Evolutionary conservation across 495 filamentous ascomycete genomes (phyloP), one percentile per base, ranked within the genome.

Genomic region (Penicillium longicatenatum): DNA sequence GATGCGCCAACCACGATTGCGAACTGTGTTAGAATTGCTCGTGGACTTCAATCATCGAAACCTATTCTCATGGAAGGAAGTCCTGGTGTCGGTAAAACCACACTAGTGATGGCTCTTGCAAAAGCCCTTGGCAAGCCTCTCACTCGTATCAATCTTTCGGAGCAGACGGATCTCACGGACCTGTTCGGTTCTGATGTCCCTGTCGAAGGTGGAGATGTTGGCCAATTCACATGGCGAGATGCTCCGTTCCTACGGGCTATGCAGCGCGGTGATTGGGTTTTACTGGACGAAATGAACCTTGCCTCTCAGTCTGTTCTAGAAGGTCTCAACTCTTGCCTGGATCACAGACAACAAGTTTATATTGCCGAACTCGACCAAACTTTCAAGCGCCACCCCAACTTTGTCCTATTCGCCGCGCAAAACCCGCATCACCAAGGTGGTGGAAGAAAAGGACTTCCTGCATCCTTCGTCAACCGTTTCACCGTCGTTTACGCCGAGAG

Each of bases 211-310:
- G 91, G 86, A 0, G 83, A 89, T 64, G 86, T 89, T 19, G 94
- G 95, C 2, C 86, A 89, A 52, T 99, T 99, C 60, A 85, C 86
- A 6, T 99, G 95, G 95, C 84, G 92, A 57, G 93, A 98, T 71
- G 95, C 92, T 14, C 92, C 95, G 1, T 99, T 98, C 67, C 75
- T 99, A 33, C 87, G 88, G 68, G 95, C 95, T 9, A 98, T 99
- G 93, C 93, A 95, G 68, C 86, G 84, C 45, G 95, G 95, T 12
- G 85, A 93, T 60, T 99, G 95, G 95, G 93, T 98, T 8, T 75
- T 99, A 9, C 77, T 99, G 1, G 95, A 99, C 70, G 95, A 99
- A 78, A 97, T 99, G 95, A 99, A 99, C 64, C 68, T 99, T 50
- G 95, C 95, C 3, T 98, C 95, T 0, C 95, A 98, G 68, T 95